Evolutionary conservation across 2,329 filamentous ascomycete genomes (phyloP), one percentile per base, ranked within the genome.

Genomic region (Penicillium fuscoglaucum): DNA sequence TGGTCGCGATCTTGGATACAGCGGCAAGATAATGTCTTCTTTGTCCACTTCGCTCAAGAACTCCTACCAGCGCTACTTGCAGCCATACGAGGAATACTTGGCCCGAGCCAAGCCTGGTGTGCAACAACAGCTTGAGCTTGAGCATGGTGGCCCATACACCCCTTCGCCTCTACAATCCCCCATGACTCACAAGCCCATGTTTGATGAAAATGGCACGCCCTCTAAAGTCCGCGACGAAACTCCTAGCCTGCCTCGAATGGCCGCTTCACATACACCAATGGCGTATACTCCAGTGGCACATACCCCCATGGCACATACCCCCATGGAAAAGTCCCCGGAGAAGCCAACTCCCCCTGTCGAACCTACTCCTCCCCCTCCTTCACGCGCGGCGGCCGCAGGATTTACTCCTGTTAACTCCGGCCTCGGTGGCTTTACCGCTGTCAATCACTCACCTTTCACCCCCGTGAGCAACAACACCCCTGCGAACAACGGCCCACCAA

Each of bases 1-100:
- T 67, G 95, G 95, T 35, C 87, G 95, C 70, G 95, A 98, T 73
- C 80, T 99, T 48, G 95, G 95, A 55, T 99, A 99, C 77, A 98
- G 93, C 72, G 95, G 95, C 72, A 99, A 99, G 80, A 99, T 99
- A 63, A 99, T 99, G 95, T 98, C 93, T 2, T 98, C 95, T 9
- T 80, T 99, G 47, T 99, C 95, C 6, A 99, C 95, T 0, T 98
- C 95, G 6, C 83, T 99, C 43, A 99, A 98, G 75, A 99, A 99
- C 75, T 98, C 95, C 0, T 99, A 96, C 69, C 92, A 96, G 74
- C 88, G 93, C 77, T 99, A 95, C 91, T 86, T 99, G 4, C 91
- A 92, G 70, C 95, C 95, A 0, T 99, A 98, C 68, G 95, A 99
- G 75, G 92, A 98, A 62, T 99, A 96, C 72, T 80, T 99, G 44